Base-by-base conservation (phyloP, 345 rosid species). In the Odontarrhena argentea region DNA sequence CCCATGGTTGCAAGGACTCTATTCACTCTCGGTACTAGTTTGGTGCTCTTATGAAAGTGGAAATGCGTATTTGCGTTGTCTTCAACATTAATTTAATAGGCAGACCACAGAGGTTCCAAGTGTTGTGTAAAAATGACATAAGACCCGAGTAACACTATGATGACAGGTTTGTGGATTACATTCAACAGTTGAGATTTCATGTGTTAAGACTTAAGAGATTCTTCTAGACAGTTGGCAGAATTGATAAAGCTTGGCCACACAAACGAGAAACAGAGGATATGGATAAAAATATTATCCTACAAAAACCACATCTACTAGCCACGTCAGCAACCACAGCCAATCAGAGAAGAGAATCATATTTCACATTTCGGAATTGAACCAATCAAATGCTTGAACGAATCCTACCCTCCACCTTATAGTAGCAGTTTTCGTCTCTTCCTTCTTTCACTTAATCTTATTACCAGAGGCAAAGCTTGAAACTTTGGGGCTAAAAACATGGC, bases 321-420 rank as follows among this genome's bases (percentile, higher is more conserved):
- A 85, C 72, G 46, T 81, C 66, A 76, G 44, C 73, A 54, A 5
- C 2, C 2, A 62, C 55, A 66, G 1, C 97, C 98, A 70, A 86
- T 93, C 82, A 80, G 28, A 73, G 34, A 48, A 28, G 49, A 67
- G 78, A 53, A 58, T 86, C 70, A 85, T 92, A 90, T 90, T 83
- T 34, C 96, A 77, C 49, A 56, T 75, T 60, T 68, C 55, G 66
- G 5, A 26, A 40, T 8, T 62, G 71, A 47, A 63, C 85, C 88
- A 81, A 82, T 83, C 76, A 70, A 28, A 77, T 60, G 57, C 63
- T 51, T 3, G 32, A 52, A 37, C 52, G 48, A 42, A 54, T 96
- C 86, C 88, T 78, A 76, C 74, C 76, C 79, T 86, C 84, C 55
- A 57, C 70, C 83, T 47, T 92, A 82, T 83, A 82, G 78, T 62